Evolutionary conservation across 495 filamentous ascomycete genomes (phyloP).

Genomic region (Neurospora discreta): DNA sequence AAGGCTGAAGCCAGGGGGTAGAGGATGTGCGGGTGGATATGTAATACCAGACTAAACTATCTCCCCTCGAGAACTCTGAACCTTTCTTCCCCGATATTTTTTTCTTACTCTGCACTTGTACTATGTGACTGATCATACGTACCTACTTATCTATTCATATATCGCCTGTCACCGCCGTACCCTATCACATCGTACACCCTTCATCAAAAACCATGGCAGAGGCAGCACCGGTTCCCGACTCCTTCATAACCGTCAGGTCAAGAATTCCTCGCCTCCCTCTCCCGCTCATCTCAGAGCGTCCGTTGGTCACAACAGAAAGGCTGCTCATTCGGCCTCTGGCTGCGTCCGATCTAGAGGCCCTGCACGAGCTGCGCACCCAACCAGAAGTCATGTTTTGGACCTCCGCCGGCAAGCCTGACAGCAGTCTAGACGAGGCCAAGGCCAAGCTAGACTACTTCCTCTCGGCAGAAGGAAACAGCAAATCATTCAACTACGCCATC

Average conservation of each 20-base stretch:
- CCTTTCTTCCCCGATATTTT: neutral
- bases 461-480: constrained; percentile 15
- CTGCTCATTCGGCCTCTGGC: constrained; percentile 31
- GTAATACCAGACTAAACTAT: neutral
- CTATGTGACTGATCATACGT: neutral
- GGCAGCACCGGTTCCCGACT: neutral
- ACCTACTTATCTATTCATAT: neutral
- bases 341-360: constrained; percentile 25
- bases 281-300: constrained; percentile 16
- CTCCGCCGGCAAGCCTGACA: constrained; percentile 22
- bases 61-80: neutral
- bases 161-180: neutral
- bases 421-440: constrained; percentile 22
- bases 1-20: neutral
- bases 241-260: constrained; percentile 23
- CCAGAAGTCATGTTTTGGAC: constrained; percentile 42
- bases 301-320: constrained; percentile 29
- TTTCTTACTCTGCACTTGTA: neutral
- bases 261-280: constrained; percentile 22
- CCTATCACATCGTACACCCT: neutral
- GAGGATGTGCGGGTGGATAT: neutral
- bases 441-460: constrained; percentile 20
- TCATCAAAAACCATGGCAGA: neutral
- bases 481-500: constrained; percentile 29
- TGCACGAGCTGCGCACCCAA: constrained; percentile 33